Evolutionary conservation across 2,329 filamentous ascomycete species (phyloP), one percentile per base, ranked within the genome.

Genomic region (Ceratocystiopsis minuta): DNA sequence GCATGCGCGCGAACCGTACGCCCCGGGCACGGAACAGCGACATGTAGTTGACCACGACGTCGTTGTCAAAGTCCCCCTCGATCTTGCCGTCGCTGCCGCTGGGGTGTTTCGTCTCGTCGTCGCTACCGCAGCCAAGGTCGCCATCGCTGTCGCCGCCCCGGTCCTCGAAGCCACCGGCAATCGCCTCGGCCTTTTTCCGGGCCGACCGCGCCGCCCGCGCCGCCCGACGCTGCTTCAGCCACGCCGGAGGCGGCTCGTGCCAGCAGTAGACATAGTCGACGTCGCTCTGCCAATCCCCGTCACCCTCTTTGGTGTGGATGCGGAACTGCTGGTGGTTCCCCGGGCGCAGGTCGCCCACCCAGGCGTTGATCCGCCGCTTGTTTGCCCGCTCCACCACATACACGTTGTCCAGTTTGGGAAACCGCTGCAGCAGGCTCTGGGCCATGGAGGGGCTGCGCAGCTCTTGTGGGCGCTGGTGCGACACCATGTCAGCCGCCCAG

Each of bases 51-150:
- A 49, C 45, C 13, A 45, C 45, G 4, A 16, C 38, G 2, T 42
- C 48, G 16, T 47, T 46, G 53, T 59, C 31, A 11, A 40, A 43
- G 34, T 39, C 41, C 14, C 28, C 36, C 17, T 32, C 18, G 12
- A 14, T 32, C 6, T 24, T 17, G 32, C 17, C 34, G 12, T 7
- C 32, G 4, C 24, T 17, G 38, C 38, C 34, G 6, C 11, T 28
- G 24, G 24, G 5, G 6, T 6, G 24, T 2, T 6, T 33, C 24
- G 24, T 32, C 13, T 35, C 41, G 16, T 34, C 20, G 10, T 36
- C 33, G 13, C 31, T 17, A 18, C 20, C 36, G 11, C 15, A 28
- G 9, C 24, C 24, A 28, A 28, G 13, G 5, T 34, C 16, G 16
- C 16, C 40, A 2, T 31, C 37, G 2, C 36, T 18, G 33, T 31